These are phyloP conservation scores for Excoecaria cochinchinensis DNA, from an alignment of 345 rosid species.

Conservation along the genomic window DNA sequence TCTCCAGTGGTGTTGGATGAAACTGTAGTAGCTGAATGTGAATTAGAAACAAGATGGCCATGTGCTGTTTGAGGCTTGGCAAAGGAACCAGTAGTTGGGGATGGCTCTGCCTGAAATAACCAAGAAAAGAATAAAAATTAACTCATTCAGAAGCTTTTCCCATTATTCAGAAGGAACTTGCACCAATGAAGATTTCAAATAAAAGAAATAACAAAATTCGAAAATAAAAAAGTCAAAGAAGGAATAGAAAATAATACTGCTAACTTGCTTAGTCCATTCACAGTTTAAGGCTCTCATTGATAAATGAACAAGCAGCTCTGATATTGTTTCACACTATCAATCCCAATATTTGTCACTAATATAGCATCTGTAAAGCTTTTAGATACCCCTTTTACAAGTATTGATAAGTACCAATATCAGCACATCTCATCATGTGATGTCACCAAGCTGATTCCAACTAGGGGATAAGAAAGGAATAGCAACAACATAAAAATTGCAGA, in stretches of 20 bases:
- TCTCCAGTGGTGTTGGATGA: slow-evolving; percentile 46
- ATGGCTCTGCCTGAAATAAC: slow-evolving; percentile 80
- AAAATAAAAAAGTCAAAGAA: slow-evolving; percentile 5
- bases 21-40: slow-evolving; percentile 38
- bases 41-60: slow-evolving; percentile 35
- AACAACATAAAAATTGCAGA: slow-evolving; percentile 17
- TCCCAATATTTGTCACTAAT: not conserved
- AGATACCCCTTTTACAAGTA: slow-evolving; percentile 17
- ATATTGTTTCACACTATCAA: slow-evolving; percentile 11
- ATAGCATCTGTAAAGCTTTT: slow-evolving; percentile 10
- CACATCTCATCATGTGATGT: slow-evolving; percentile 16
- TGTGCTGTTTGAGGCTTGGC: slow-evolving; percentile 54
- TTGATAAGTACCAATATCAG: slow-evolving; percentile 15
- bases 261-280: slow-evolving; percentile 8
- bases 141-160: not conserved
- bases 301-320: not conserved
- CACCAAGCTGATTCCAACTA: slow-evolving; percentile 16
- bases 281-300: slow-evolving; percentile 10
- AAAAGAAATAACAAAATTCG: not conserved
- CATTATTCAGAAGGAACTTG: not conserved
- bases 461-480: not conserved
- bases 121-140: slow-evolving; percentile 14
- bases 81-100: slow-evolving; percentile 92
- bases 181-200: not conserved
- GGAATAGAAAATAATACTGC: slow-evolving; percentile 23